Percentiles rank a stretch among this genome's conserved stretches.
These are phyloP conservation scores for Trametes cingulata DNA, from an alignment of 768 basidiomycete species.

Conservation along the genomic window DNA sequence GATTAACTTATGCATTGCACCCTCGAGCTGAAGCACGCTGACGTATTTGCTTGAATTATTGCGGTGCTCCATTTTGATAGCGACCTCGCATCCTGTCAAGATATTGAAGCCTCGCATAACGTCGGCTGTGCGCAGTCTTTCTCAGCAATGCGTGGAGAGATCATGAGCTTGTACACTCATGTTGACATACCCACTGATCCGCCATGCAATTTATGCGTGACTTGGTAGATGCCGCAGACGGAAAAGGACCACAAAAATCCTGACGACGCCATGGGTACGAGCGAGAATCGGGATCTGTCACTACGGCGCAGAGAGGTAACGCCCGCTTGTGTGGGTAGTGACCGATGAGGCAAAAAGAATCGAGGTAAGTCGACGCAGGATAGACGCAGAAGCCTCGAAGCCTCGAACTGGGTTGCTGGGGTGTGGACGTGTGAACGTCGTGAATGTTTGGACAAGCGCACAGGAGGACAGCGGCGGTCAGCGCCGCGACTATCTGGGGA, in stretches of 20 bases:
- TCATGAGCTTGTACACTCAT: background rate
- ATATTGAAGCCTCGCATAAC: background rate
- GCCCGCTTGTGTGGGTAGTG: too few relatives aligned
- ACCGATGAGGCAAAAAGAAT: too few relatives aligned
- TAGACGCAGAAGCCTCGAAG: too few relatives aligned
- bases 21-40: conserved; percentile 13
- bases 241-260: background rate
- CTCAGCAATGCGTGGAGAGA: background rate
- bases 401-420: too few relatives aligned
- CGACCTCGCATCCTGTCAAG: background rate
- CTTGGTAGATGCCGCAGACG: background rate
- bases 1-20: conserved; percentile 21
- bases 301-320: too few relatives aligned
- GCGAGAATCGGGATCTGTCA: too few relatives aligned
- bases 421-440: too few relatives aligned
- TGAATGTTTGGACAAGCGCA: too few relatives aligned
- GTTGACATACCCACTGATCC: background rate
- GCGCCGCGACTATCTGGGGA: too few relatives aligned
- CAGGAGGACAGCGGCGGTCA: too few relatives aligned
- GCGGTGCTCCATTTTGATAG: conserved; percentile 9
- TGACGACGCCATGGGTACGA: too few relatives aligned
- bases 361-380: too few relatives aligned
- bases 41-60: background rate
- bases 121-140: background rate
- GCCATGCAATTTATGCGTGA: background rate